Conservation (phyloP, 2,329 filamentous ascomycete genomes). For the Cladobotryum mycophilum region DNA sequence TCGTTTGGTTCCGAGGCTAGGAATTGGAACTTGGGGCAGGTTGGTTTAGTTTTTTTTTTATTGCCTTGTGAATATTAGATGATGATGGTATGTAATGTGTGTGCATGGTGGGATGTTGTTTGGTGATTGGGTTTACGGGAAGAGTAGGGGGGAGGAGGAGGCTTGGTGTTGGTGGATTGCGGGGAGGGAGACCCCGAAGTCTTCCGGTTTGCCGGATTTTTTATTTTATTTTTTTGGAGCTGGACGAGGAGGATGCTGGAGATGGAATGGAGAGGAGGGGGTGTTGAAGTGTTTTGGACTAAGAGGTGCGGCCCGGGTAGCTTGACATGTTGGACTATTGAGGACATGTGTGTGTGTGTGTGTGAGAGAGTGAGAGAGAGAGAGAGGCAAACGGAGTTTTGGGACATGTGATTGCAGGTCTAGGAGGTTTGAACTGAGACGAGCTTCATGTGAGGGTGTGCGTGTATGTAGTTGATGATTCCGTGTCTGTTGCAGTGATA, state of each 20-base stretch:
- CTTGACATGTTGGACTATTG: too few relatives aligned
- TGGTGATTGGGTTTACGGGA: background rate
- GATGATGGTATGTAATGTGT: background rate
- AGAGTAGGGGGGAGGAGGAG: background rate
- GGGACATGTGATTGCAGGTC: background rate
- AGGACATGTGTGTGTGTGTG: too few relatives aligned
- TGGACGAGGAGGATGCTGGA: background rate
- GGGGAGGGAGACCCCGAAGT: slow-evolving; percentile 6
- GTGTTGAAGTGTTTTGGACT: too few relatives aligned
- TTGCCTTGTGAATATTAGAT: background rate
- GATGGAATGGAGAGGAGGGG: background rate
- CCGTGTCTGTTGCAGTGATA: too few relatives aligned
- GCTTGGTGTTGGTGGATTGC: slow-evolving; percentile 8
- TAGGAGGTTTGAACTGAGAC: too few relatives aligned
- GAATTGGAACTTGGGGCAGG: too few relatives aligned
- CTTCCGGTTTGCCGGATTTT: slow-evolving; percentile 1
- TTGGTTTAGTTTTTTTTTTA: too few relatives aligned
- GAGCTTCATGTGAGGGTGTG: too few relatives aligned
- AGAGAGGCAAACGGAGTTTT: background rate
- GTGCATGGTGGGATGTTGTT: background rate
- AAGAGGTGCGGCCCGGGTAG: background rate
- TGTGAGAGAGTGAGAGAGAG: too few relatives aligned
- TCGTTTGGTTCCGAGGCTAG: too few relatives aligned
- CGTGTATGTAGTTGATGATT: too few relatives aligned
- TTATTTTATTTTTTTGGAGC: too few relatives aligned